Base-by-base conservation (phyloP, 2,329 filamentous ascomycete genomes). In the Colletotrichum sojae region DNA sequence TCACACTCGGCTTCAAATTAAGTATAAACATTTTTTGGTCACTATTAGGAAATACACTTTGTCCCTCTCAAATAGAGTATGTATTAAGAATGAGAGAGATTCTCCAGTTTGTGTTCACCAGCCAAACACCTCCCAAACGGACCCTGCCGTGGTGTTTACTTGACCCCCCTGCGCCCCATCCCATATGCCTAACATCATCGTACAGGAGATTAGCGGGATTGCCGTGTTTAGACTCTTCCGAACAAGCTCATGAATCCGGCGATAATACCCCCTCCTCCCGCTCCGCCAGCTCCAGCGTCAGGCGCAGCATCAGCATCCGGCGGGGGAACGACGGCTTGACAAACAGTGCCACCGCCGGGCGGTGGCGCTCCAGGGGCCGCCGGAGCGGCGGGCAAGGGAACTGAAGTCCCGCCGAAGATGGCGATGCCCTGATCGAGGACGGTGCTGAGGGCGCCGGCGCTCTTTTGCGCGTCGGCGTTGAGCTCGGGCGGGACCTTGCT, bases 401-500 rank as follows among this genome's bases (percentile, higher is more conserved):
- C 45, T 9, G 51, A 13, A 1, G 56, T 51, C 12, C 62, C 62
- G 15, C 43, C 51, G 2, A 69, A 69, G 18, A 66, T 25, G 1
- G 54, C 51, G 15, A 69, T 69, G 15, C 66, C 66, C 15, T 60
- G 55, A 6, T 69, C 51, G 13, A 69, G 25, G 2, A 69, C 66
- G 5, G 27, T 60, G 20, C 66, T 69, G 31, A 69, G 62, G 12
- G 66, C 66, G 2, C 16, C 20, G 0, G 66, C 66, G 27, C 66
- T 69, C 25, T 66, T 27, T 20, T 69, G 66, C 4, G 66, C 66
- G 6, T 66, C 66, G n/a, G 27, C 55, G 25, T 13, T 66, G 3
- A 69, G 43, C 12, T 69, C 66, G 36, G 45, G 22, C 1, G 66
- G 55, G 4, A 52, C 66, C 16, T 66, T 69, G 51, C 66, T 69